These are phyloP conservation scores for Aspergillus funiculosus DNA, from an alignment of 495 filamentous ascomycete genomes.

Conservation along the genomic window DNA sequence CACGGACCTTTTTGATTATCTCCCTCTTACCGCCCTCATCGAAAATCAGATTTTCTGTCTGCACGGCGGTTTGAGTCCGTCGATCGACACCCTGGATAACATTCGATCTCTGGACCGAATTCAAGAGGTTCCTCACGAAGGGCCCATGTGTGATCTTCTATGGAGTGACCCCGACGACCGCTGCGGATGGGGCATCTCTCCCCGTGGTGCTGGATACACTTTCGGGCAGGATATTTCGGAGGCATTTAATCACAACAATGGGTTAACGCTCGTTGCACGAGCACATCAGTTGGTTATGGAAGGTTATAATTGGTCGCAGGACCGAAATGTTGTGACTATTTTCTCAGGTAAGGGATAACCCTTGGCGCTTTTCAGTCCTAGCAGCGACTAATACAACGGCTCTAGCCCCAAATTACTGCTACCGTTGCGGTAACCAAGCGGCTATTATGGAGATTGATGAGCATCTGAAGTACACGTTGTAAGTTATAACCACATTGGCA, in stretches of 20 bases:
- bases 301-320: constrained; percentile 97
- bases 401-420: constrained; percentile 92
- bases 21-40: constrained; percentile 95
- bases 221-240: constrained; percentile 99
- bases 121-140: constrained; percentile 97
- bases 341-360: constrained; percentile 69
- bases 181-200: constrained; percentile 97
- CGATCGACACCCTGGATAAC: constrained; percentile 97
- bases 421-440: constrained; percentile 96
- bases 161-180: constrained; percentile 98
- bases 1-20: constrained; percentile 98
- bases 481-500: constrained; percentile 37
- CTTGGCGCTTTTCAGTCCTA: background rate
- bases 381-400: background rate
- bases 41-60: constrained; percentile 99
- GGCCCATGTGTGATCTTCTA: constrained; percentile 96
- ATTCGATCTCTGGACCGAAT: constrained; percentile 93
- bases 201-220: constrained; percentile 94
- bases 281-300: constrained; percentile 98
- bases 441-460: constrained; percentile 99
- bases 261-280: constrained; percentile 87
- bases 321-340: constrained; percentile 96
- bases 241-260: constrained; percentile 99
- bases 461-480: constrained; percentile 99
- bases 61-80: constrained; percentile 91